Evolutionary conservation across 2,329 filamentous ascomycete genomes (phyloP), one percentile per base, ranked within the genome.

Genomic region (Curvularia eragrostidis): DNA sequence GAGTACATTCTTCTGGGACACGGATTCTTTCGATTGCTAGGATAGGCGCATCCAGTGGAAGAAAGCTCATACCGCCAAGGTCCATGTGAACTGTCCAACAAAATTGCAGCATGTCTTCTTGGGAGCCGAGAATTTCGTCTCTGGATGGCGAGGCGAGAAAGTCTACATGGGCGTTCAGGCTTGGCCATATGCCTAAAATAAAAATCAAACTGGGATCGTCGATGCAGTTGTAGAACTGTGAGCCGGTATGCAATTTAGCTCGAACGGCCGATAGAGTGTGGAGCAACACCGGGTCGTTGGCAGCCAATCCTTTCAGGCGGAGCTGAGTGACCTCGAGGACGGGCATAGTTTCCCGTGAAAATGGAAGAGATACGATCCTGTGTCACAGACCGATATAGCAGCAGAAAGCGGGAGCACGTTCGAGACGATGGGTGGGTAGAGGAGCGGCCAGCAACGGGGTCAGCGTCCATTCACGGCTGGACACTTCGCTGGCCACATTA

Each of bases 111-210:
- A 71, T 60, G 12, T 63, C 53, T 38, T 73, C 70, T 62, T 74
- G 69, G 46, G 68, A 61, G 58, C 65, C 68, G 21, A 75, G 62
- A 52, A 73, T 44, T 58, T 70, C 64, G 50, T 66, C 57, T 48
- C 64, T 64, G 56, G 55, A 60, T 44, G 69, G 62, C 47, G 70
- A 74, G 24, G 65, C 66, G 8, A 73, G 67, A 38, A 72, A 73
- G 2, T 62, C 52, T n/a, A 59, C 42, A 59, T 74, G 71, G 1
- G 70, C 67, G 28, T 69, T 58, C 46, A 75, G 61, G 52, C 53
- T 66, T 48, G 64, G 65, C 71, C 71, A 75, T 47, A 72, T 52
- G 12, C 73, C 72, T 50, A 73, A 59, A 67, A 74, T 72, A 64
- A 68, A 75, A 48, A 73, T 54, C 44, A 69, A 51, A 32, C 61